Conservation (phyloP, 2,329 filamentous ascomycete species). For the Aureobasidium zeae region DNA sequence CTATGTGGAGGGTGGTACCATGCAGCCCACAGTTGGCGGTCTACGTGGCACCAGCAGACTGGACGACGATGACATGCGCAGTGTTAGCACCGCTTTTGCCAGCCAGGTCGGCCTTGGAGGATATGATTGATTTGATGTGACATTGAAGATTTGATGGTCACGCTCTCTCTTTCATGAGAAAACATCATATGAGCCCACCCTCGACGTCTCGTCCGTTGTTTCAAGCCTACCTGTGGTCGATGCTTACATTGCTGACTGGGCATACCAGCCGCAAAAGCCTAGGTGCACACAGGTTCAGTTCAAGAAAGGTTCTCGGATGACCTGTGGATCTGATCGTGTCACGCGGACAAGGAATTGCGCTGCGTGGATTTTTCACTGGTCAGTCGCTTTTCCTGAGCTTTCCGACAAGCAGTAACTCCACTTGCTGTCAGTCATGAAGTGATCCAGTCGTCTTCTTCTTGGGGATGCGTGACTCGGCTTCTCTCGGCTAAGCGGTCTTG, state of each 20-base stretch:
- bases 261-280: not conserved
- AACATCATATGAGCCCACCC: slow-evolving; percentile 5
- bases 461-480: slow-evolving; percentile 3
- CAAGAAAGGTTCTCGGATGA: slow-evolving; percentile 1
- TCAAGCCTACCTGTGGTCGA: slow-evolving; percentile 1
- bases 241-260: not conserved
- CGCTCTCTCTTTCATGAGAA: slow-evolving; percentile 3
- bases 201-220: slow-evolving; percentile 4
- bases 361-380: not conserved
- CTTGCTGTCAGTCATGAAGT: slow-evolving; percentile 1
- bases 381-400: not conserved
- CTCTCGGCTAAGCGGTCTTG: too few species aligned
- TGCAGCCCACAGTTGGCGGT: slow-evolving; percentile 11
- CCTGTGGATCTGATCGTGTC: not conserved
- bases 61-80: slow-evolving; percentile 88
- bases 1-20: slow-evolving; percentile 64
- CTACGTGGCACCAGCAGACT: slow-evolving; percentile 48
- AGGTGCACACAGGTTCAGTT: not conserved
- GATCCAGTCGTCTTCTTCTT: not conserved
- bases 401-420: slow-evolving; percentile 1
- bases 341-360: slow-evolving; percentile 1
- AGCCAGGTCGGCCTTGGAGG: slow-evolving; percentile 60
- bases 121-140: slow-evolving; percentile 24
- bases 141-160: slow-evolving; percentile 2
- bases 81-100: slow-evolving; percentile 91